Conservation (phyloP, 805 yeast species). For the Lachancea lanzarotensis region DNA sequence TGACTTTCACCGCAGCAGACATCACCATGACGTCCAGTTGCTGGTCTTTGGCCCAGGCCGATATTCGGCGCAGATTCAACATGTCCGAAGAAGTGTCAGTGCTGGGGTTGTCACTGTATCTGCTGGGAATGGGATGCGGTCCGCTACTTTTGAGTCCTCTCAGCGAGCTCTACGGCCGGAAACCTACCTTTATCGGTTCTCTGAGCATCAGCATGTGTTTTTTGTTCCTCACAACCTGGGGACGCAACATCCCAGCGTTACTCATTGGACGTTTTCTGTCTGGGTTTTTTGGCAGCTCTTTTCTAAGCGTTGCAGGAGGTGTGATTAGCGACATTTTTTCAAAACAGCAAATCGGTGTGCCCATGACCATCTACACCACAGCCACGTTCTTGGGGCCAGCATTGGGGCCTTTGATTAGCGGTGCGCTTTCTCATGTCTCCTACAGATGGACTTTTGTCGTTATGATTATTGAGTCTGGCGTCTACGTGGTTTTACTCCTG, state of each 20-base stretch:
- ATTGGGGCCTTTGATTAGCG: conserved; percentile 58
- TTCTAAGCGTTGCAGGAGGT: conserved; percentile 73
- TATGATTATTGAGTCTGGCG: conserved; percentile 56
- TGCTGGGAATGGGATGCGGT: conserved; percentile 65
- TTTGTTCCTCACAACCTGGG: conserved; percentile 50
- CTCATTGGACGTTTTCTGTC: conserved; percentile 59
- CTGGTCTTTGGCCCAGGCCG: conserved; percentile 55
- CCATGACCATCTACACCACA: conserved; percentile 60
- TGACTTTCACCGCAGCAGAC: conserved; percentile 51
- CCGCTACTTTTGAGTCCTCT: conserved; percentile 63
- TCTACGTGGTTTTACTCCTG: conserved; percentile 40
- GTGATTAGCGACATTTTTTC: conserved; percentile 64
- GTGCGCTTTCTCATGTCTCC: conserved; percentile 40
- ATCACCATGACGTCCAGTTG: conserved; percentile 66
- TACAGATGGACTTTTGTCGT: conserved; percentile 73
- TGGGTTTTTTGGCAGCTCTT: conserved; percentile 71
- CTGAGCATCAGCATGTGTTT: conserved; percentile 53
- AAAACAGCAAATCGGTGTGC: conserved; percentile 55
- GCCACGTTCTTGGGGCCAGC: conserved; percentile 68
- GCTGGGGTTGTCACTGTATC: conserved; percentile 54
- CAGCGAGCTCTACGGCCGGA: conserved; percentile 60
- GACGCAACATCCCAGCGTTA: conserved; percentile 56
- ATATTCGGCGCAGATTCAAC: conserved; percentile 41
- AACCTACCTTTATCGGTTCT: conserved; percentile 52
- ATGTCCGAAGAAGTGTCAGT: conserved; percentile 51